Percentiles rank a stretch among this genome's conserved stretches.
Evolutionary conservation across 805 yeast species (phyloP).

Genomic region (Monosporozyma aquatica): DNA sequence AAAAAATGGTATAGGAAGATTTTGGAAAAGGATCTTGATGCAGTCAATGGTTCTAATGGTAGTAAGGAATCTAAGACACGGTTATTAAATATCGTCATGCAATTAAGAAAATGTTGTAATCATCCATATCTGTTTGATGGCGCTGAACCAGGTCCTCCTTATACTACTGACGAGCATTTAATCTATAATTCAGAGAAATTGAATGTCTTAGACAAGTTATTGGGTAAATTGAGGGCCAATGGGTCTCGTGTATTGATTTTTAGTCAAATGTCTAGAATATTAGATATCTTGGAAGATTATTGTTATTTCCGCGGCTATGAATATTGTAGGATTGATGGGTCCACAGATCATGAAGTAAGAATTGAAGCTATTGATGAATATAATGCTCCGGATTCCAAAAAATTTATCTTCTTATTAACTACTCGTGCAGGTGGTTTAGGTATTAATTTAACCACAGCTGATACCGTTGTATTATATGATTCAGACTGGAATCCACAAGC

Average conservation of each 20-base stretch:
- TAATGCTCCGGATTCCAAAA: conserved; percentile 62
- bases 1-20: conserved; percentile 67
- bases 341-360: conserved; percentile 71
- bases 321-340: conserved; percentile 77
- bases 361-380: conserved; percentile 69
- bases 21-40: conserved; percentile 72
- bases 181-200: conserved; percentile 65
- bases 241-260: conserved; percentile 74
- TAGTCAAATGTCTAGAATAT: conserved; percentile 76
- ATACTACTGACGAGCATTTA: conserved; percentile 75
- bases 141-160: conserved; percentile 87
- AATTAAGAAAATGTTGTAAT: conserved; percentile 73
- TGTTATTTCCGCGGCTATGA: conserved; percentile 58
- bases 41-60: conserved; percentile 75
- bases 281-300: conserved; percentile 75
- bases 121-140: conserved; percentile 82
- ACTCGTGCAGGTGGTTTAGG: conserved; percentile 91
- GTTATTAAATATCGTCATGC: conserved; percentile 74
- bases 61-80: conserved; percentile 69
- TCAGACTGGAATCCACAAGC: conserved; percentile 90
- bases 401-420: conserved; percentile 66
- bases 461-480: conserved; percentile 64
- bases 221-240: conserved; percentile 51
- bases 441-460: conserved; percentile 74
- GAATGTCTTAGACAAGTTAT: conserved; percentile 58